Conservation (phyloP, 495 filamentous ascomycete species). For the Annulohypoxylon bovei region DNA sequence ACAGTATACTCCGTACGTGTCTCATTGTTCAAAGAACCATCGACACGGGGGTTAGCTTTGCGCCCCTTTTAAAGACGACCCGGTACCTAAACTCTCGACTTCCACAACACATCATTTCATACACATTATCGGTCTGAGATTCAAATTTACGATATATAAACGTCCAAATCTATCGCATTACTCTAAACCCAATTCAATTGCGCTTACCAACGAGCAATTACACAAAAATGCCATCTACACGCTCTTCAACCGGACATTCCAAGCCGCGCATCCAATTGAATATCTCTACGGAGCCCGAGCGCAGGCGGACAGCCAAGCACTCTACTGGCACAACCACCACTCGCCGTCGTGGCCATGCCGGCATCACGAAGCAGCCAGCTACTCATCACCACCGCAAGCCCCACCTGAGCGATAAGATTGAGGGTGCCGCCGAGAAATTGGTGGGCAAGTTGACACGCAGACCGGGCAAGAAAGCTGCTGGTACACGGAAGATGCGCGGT, state of each 20-base stretch:
- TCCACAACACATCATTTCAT: not conserved
- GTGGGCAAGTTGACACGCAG: constrained; percentile 45
- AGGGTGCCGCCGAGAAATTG: constrained; percentile 46
- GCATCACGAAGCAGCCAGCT: constrained; percentile 36
- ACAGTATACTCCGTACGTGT: constrained; percentile 22
- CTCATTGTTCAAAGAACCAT: constrained; percentile 16
- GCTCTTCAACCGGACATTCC: constrained; percentile 43
- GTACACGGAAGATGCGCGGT: constrained; percentile 49
- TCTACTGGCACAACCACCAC: constrained; percentile 17
- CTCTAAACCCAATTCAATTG: not conserved
- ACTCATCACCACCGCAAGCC: constrained; percentile 52
- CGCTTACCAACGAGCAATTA: not conserved
- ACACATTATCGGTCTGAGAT: not conserved
- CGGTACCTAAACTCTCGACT: not conserved
- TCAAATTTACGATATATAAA: not conserved
- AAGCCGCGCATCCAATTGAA: constrained; percentile 40
- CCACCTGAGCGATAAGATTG: constrained; percentile 47
- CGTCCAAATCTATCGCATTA: not conserved
- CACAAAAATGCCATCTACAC: constrained; percentile 46
- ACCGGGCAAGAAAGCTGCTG: constrained; percentile 48
- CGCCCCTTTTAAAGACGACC: not conserved
- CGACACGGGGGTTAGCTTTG: not conserved
- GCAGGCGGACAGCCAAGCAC: constrained; percentile 37
- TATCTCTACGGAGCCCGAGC: constrained; percentile 44
- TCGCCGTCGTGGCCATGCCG: constrained; percentile 17